Evolutionary conservation across 352 stramenopile genomes (phyloP), one percentile per base, ranked within the genome.

Genomic region (Phytopythium boreale): DNA sequence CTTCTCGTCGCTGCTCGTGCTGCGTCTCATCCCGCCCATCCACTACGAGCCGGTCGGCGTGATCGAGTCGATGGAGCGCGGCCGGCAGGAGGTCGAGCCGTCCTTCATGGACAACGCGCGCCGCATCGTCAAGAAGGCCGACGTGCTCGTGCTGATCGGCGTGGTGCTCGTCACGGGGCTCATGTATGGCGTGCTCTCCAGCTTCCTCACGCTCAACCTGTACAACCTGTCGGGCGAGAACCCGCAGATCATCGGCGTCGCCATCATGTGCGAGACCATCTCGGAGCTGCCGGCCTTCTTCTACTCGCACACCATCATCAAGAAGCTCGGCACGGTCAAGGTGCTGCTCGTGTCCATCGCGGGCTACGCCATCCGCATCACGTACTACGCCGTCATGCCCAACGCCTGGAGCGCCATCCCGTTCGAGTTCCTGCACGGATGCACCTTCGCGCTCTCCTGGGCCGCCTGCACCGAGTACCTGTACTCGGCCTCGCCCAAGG

Each of bases 221-320:
- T 93, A 90, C 74, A 92, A 93, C 58, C 68, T 95, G 19, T 91
- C 80, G 60, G 76, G 72, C 39, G 56, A 78, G 31, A 88, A 90
- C 52, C 72, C 84, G 39, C 71, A 88, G 63, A 91, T 95, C 63
- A 87, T 95, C 39, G 84, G 86, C n/a, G 72, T 91, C 11, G 84
- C 80, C 17, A 92, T 92, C 59, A 74, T 88, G 76, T 90, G 83
- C 61, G 82, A 95, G 72, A 95, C 86, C 5, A 67, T 78, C 12
- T 93, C 84, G 15, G 86, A 95, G 70, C 67, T 95, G 7, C 86
- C 86, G 15, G 86, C 84, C 2, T 95, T 95, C 65, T 95, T 92
- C 70, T 92, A 79, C 64, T 87, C 86, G 17, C 76, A 92, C 56
- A 56, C 67, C 31, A 84, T 93, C 64, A 87, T 93, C 64, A 67